phyloP scores from a whole-genome alignment of 176 grass and related monocot species.

The Oryza brachyantha region DNA sequence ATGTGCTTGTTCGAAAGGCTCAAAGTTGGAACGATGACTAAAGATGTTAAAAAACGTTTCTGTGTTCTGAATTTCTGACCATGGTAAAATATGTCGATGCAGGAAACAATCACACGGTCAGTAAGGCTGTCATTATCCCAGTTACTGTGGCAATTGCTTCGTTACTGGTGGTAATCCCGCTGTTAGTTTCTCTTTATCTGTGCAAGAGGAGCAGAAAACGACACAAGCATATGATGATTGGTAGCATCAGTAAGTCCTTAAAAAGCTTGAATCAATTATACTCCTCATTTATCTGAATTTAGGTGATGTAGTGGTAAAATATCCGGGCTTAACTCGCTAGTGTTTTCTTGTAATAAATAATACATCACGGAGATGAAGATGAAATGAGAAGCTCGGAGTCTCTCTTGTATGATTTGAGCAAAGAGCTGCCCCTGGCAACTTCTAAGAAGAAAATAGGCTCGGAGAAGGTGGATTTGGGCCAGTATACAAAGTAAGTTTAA shows the following conservation, averaged over 20 bases:
- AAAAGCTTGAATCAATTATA: not conserved
- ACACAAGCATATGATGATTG: not conserved
- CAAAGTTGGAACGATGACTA: not conserved
- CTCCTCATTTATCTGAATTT: not conserved
- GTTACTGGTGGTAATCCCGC: not conserved
- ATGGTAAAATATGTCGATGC: not conserved
- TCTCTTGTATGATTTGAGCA: slow-evolving; percentile 37
- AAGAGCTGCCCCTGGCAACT: slow-evolving; percentile 42
- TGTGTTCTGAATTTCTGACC: not conserved
- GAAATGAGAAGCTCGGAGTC: slow-evolving; percentile 26
- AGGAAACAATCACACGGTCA: not conserved
- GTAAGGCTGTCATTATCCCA: slow-evolving; percentile 30
- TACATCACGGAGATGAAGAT: not conserved
- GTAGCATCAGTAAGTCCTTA: not conserved
- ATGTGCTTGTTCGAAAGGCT: too few species aligned
- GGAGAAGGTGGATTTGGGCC: slow-evolving; percentile 60
- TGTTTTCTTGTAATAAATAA: slow-evolving; percentile 9
- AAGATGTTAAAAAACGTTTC: not conserved
- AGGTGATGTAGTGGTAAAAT: not conserved
- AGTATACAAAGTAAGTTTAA: slow-evolving; percentile 50
- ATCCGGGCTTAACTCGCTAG: not conserved
- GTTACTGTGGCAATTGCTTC: slow-evolving; percentile 2
- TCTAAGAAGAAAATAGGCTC: slow-evolving; percentile 58
- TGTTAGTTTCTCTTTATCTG: slow-evolving; percentile 9
- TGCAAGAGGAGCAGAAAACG: slow-evolving; percentile 1